Conservation (phyloP, 495 filamentous ascomycete genomes). For the Hypoxylon cercidicola region DNA sequence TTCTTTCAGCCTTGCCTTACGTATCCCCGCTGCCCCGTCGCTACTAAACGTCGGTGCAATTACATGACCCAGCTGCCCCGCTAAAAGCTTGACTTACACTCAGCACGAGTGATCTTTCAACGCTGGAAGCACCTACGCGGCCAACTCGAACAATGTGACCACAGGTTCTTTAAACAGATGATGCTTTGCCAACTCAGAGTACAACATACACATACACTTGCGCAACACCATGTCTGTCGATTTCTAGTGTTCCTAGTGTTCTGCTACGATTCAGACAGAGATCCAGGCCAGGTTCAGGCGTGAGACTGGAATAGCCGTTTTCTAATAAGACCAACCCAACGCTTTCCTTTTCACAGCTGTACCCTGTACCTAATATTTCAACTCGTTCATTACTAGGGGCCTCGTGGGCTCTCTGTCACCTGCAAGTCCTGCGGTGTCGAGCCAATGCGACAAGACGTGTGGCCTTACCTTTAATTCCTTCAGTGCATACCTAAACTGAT, state of each 20-base stretch:
- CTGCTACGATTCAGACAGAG: constrained; percentile 19
- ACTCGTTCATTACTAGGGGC: constrained; percentile 6
- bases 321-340: background rate
- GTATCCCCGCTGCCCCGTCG: constrained; percentile 21
- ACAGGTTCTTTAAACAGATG: constrained; percentile 24
- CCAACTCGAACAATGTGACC: constrained; percentile 32
- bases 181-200: constrained; percentile 33
- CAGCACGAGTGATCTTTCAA: background rate
- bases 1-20: constrained; percentile 37
- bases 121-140: constrained; percentile 14
- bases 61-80: constrained; percentile 19
- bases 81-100: constrained; percentile 14
- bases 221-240: constrained; percentile 7
- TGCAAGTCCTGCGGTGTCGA: constrained; percentile 22
- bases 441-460: constrained; percentile 37
- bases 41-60: background rate
- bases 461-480: constrained; percentile 4
- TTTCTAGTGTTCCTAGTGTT: constrained; percentile 9
- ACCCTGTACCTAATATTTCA: background rate
- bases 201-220: constrained; percentile 3
- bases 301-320: background rate
- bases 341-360: background rate
- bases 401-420: constrained; percentile 25
- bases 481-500: constrained; percentile 17
- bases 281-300: background rate